Base-by-base conservation (phyloP, 2,329 filamentous ascomycete species). In the Fusarium mexicanum region DNA sequence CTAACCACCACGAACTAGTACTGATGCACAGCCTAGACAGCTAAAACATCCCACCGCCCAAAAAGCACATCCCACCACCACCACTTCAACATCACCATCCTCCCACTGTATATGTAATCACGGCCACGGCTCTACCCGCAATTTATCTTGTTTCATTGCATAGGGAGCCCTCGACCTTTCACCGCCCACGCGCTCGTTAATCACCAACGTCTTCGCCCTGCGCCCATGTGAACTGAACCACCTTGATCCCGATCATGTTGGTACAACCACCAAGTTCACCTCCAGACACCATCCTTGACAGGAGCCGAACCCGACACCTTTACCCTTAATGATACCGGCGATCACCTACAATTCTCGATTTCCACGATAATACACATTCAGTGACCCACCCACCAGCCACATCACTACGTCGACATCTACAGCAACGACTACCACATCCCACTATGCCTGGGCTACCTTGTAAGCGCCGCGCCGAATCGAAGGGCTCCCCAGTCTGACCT, bases 361-460 rank as follows among this genome's bases (percentile, higher is more conserved):
- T 46, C 54, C 57, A 67, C 61, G 40, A 69, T 57, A 59, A 62
- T 44, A 44, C 55, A 38, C 64, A 59, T 60, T 66, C 53, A 66
- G 55, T 54, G 61, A 67, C 57, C 53, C 51, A n/a, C 47, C 47
- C 44, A 46, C 41, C 35, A 59, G 51, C 61, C 57, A 40, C 47
- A 54, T 40, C 55, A 61, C 22, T n/a, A 31, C 54, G 33, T 50
- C 58, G 38, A 24, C 60, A 59, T 60, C 48, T 44, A 50, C 24
- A 64, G 35, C 43, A 51, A 61, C 67, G 53, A 59, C 38, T 43
- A 57, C 40, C 29, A 64, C 24, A 69, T 38, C 41, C 35, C 83
- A 87, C 81, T 74, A 89, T 90, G 88, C 88, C 88, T 79, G 86
- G 87, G 72, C 84, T 90, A 79, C 88, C 88, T 80, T 84, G 88